These are phyloP conservation scores for Vitis hybrid DNA, from an alignment of 177 flowering plant genomes.

Conservation along the genomic window DNA sequence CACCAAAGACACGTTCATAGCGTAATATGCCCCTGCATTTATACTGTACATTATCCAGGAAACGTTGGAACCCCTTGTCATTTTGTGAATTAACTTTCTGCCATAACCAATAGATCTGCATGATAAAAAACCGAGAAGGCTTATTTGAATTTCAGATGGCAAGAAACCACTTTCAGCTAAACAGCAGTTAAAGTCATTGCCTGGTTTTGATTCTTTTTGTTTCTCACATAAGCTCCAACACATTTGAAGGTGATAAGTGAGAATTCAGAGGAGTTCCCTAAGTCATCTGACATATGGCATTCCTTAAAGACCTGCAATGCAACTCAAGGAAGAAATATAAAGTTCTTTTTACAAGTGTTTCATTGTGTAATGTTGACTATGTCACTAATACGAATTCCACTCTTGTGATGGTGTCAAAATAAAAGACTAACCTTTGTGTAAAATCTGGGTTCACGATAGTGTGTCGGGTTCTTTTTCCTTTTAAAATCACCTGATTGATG, in stretches of 20 bases:
- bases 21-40: constrained; percentile 78
- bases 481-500: constrained; percentile 92
- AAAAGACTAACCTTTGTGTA: constrained; percentile 76
- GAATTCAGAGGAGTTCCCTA: constrained; percentile 76
- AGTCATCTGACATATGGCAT: constrained; percentile 46
- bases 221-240: constrained; percentile 89
- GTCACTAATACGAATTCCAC: no score
- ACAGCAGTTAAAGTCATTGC: constrained; percentile 21
- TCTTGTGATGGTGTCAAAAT: neutral
- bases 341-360: no score
- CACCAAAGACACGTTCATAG: constrained; percentile 96
- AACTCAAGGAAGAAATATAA: neutral
- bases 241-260: constrained; percentile 82
- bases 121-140: neutral
- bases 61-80: constrained; percentile 83
- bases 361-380: no score
- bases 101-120: constrained; percentile 97
- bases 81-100: constrained; percentile 73
- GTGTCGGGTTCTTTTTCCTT: constrained; percentile 82
- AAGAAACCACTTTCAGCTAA: no score
- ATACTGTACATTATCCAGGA: constrained; percentile 93
- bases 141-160: no score
- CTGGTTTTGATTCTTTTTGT: constrained; percentile 97
- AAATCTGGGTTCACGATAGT: constrained; percentile 91
- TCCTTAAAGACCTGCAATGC: constrained; percentile 78